Base-by-base conservation (phyloP, 2,329 filamentous ascomycete genomes). In the Ascochyta lentis region DNA sequence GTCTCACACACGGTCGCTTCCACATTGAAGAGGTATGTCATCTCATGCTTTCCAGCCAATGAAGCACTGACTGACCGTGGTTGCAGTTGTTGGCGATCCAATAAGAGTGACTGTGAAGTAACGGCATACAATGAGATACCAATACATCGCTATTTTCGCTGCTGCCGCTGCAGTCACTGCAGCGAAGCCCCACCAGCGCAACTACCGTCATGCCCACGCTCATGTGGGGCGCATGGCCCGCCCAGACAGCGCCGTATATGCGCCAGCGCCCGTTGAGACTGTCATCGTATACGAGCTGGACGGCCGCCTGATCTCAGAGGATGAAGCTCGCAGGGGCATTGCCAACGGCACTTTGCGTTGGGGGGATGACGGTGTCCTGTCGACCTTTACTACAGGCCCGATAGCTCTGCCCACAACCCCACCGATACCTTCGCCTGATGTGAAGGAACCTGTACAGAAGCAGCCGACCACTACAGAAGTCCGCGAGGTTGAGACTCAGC, bases 241-340 rank as follows among this genome's bases (percentile, higher is more conserved):
- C 29, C 75, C 81, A 46, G 79, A 83, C 33, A 70, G 81, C 79
- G 76, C 81, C 80, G 56, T 68, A 10, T 68, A 78, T 33, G 77
- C 80, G 44, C 79, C 83, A 53, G 83, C 85, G 49, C 81, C 83
- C 50, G 82, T 87, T 46, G 79, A 83, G 29, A 87, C 86, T 47
- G 84, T 87, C 64, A 85, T 88, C 52, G 83, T 89, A 53, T 97
- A 93, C 78, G 83, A 89, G 72, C 79, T 93, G 49, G 85, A 89
- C 58, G 89, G 88, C 58, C 66, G 86, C 69, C 60, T 79, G 31
- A 83, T 96, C 64, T 79, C 81, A 49, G 77, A 83, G 57, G 76
- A 83, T 0, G 84, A 92, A 57, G 92, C 92, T 49, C 83, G 89
- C 78, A 73, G 84, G 51, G 91, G 92, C 61, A 83, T 98, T 65